Evolutionary conservation across 2,329 filamentous ascomycete species (phyloP), one percentile per base, ranked within the genome.

Genomic region (Fusarium sp.): DNA sequence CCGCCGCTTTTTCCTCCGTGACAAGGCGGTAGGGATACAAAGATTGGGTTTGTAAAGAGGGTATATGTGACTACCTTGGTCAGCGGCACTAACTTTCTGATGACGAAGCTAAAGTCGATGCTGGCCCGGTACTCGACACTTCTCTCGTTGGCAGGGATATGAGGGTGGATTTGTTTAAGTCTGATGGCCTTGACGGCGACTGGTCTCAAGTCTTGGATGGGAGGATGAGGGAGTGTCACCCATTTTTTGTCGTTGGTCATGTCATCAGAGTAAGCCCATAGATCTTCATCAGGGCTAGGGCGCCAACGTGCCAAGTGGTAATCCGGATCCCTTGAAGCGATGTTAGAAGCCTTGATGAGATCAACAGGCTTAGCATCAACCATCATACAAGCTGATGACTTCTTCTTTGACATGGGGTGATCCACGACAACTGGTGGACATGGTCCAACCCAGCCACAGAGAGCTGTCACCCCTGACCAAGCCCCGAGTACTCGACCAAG

Each of bases 391-490:
- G 53, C 27, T 4, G 46, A 33, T 29, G 38, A 31, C 56, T 64
- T 64, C 16, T 64, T 49, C 29, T 67, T 62, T 27, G 64, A 36
- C 20, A 40, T 27, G 17, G 66, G 40, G 6, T 55, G 57, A 29
- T 66, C 57, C 14, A 65, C 42, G 5, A 66, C 66, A 14, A 66
- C 40, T 6, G 51, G 57, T 6, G 67, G 58, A 33, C 67, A 69
- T 29, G 67, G 67, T 3, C 67, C 67, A 31, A 69, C 31, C 67
- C 67, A 69, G 3, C 67, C 67, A 38, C 63, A 66, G 1, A 59
- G 42, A n/a, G 57, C 33, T 8, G 35, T 36, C 7, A 59, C 57
- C n/a, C 62, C 62, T 24, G 53, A 44, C 62, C 53, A 60, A 27
- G 62, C 53, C 12, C 58, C 58, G 6, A 61, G 63, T 1, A 66